Evolutionary conservation across 352 stramenopile genomes (phyloP), one percentile per base, ranked within the genome.

Genomic region (Pythium monospermum): DNA sequence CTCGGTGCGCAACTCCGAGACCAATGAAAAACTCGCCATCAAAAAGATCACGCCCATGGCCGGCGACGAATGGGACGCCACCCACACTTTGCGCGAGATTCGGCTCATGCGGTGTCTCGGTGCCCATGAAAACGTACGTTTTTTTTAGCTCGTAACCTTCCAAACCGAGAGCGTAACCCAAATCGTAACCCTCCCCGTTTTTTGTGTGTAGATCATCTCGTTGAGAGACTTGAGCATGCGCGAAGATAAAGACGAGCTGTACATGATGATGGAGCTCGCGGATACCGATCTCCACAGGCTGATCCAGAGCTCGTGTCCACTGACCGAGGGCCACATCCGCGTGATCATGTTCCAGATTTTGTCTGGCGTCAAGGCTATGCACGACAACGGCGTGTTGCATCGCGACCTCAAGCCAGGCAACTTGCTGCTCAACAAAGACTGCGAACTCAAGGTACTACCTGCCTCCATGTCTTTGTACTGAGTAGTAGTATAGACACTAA

Each of bases 201-300:
- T 27, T 53, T 35, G 44, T 15, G 19, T 55, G 6, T 53, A 92
- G 79, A 91, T 97, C 63, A 92, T 97, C 53, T 87, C 77, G 16
- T 64, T 95, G 33, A 90, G 92, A 51, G 84, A 96, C 57, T 64
- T 96, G 59, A 91, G 81, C 55, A 89, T 95, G 65, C 95, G 90
- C 53, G 84, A 97, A 45, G 69, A 84, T 37, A 91, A 96, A 47
- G 90, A 98, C 60, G 92, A 97, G 68, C 70, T 98, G 26, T 98
- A 98, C 66, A 97, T 98, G 70, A 94, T 97, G 64, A 98, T 98
- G 92, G 89, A 97, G 60, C 73, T 97, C 22, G 85, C 94, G 4
- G 93, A 98, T 64, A 97, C 85, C 16, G 92, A 98, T 61, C 73
- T 98, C 32, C 87, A 96, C 40, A 73, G 83, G 1, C 72, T 96